These are phyloP conservation scores for Salvia sclarea DNA, from an alignment of 305 asterid genomes.

Conservation along the genomic window DNA sequence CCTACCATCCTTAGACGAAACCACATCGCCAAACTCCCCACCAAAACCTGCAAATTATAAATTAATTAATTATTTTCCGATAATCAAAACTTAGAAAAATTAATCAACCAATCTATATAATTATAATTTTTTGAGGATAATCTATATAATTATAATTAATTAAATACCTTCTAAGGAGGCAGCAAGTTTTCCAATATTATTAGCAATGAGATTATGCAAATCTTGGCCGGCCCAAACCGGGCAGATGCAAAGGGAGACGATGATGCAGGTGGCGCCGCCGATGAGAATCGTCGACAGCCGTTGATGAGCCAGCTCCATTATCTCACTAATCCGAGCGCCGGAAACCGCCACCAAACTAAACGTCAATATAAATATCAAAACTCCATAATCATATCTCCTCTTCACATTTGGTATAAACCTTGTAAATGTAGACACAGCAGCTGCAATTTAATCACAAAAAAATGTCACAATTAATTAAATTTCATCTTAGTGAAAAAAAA, in stretches of 20 bases:
- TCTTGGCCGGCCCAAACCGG: slow-evolving; percentile 95
- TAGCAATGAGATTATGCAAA: slow-evolving; percentile 48
- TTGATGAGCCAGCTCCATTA: slow-evolving; percentile 55
- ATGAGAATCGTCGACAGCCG: slow-evolving; percentile 58
- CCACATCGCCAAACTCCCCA: slow-evolving; percentile 15
- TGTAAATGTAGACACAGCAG: slow-evolving; percentile 50
- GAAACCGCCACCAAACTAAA: slow-evolving; percentile 69
- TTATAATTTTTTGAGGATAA: no score
- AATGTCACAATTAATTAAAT: no score
- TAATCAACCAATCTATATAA: not conserved
- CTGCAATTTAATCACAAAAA: slow-evolving; percentile 36
- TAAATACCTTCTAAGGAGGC: slow-evolving; percentile 56
- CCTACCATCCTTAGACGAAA: not conserved
- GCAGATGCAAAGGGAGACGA: slow-evolving; percentile 48
- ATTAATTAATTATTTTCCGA: not conserved
- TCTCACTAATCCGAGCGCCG: slow-evolving; percentile 54
- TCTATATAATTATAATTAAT: no score
- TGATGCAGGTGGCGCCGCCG: slow-evolving; percentile 62
- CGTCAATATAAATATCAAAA: slow-evolving; percentile 65
- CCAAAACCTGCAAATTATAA: slow-evolving; percentile 50
- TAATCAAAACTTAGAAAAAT: not conserved
- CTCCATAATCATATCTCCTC: slow-evolving; percentile 71
- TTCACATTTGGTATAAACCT: slow-evolving; percentile 60
- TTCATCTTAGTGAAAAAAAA: no score
- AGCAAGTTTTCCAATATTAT: slow-evolving; percentile 54